Conservation (phyloP, 1,284 basidiomycete species). For the Cerrena zonata region DNA sequence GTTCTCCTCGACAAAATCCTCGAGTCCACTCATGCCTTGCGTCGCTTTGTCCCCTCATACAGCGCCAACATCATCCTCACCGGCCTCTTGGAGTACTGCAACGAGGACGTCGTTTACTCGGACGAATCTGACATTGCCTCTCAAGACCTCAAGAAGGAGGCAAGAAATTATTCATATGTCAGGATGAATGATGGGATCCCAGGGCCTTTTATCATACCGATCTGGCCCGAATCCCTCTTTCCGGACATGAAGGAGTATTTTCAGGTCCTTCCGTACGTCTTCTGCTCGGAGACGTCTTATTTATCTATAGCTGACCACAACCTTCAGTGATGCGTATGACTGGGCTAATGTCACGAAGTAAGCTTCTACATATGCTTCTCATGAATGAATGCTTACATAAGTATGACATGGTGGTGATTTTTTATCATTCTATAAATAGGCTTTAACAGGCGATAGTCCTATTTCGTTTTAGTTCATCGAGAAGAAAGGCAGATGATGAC, state of each 20-base stretch:
- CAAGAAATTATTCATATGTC: background rate
- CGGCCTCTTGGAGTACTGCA: constrained; percentile 1
- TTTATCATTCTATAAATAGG: constrained; percentile 5
- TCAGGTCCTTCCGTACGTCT: constrained; percentile 4
- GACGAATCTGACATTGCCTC: background rate
- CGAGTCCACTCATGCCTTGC: background rate
- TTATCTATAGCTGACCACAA: too few relatives aligned
- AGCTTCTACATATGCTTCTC: background rate
- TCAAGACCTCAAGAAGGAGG: background rate
- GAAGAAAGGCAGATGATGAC: too few relatives aligned
- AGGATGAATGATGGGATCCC: constrained; percentile 5
- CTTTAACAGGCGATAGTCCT: background rate
- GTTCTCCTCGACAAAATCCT: constrained; percentile 1
- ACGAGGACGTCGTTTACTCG: constrained; percentile 1
- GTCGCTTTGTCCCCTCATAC: constrained; percentile 1
- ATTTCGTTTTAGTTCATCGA: too few relatives aligned
- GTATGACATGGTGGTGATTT: background rate
- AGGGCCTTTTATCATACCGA: constrained; percentile 1
- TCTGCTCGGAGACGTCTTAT: background rate
- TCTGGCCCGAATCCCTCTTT: constrained; percentile 1
- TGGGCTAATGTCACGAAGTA: background rate
- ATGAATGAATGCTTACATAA: background rate
- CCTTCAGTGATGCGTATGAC: background rate
- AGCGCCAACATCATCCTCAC: background rate
- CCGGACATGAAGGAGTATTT: constrained; percentile 1